phyloP scores from a whole-genome alignment of 768 basidiomycete genomes.

The Kwoniella dendrophila region DNA sequence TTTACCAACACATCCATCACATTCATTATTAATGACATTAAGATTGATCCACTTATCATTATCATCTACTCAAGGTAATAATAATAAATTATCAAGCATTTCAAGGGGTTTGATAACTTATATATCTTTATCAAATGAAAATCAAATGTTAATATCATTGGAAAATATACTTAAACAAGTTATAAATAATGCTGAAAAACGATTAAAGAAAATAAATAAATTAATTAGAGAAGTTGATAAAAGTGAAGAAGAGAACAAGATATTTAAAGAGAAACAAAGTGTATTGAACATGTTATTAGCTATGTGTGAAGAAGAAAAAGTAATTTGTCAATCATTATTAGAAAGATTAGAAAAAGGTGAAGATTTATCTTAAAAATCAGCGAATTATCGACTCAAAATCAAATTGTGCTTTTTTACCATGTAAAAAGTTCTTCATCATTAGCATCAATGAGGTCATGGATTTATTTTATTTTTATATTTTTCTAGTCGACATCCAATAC shows the following conservation, averaged over 20 bases:
- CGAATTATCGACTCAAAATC: too few species aligned
- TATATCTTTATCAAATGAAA: constrained; percentile 49
- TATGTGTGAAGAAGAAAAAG: constrained; percentile 21
- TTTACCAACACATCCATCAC: constrained; percentile 72
- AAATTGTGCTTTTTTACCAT: too few species aligned
- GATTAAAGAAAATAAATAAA: not conserved
- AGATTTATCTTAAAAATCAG: constrained; percentile 9
- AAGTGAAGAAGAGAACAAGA: not conserved
- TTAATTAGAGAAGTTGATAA: not conserved
- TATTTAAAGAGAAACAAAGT: not conserved
- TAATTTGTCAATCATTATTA: constrained; percentile 4
- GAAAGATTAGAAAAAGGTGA: constrained; percentile 10
- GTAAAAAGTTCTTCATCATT: too few species aligned
- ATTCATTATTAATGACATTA: constrained; percentile 59
- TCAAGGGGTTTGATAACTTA: constrained; percentile 34
- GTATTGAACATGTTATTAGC: constrained; percentile 7
- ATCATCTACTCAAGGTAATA: too few species aligned
- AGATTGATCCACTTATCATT: constrained; percentile 42
- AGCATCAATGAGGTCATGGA: too few species aligned
- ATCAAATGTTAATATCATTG: constrained; percentile 21
- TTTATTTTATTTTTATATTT: too few species aligned
- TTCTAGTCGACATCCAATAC: too few species aligned
- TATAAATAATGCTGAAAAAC: constrained; percentile 18
- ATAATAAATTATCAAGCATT: constrained; percentile 22
- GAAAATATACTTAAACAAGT: constrained; percentile 22